Percentiles rank a stretch among this genome's conserved stretches.
Conservation (phyloP, 257 asterid species). For the Nyctanthes arbortristis region DNA sequence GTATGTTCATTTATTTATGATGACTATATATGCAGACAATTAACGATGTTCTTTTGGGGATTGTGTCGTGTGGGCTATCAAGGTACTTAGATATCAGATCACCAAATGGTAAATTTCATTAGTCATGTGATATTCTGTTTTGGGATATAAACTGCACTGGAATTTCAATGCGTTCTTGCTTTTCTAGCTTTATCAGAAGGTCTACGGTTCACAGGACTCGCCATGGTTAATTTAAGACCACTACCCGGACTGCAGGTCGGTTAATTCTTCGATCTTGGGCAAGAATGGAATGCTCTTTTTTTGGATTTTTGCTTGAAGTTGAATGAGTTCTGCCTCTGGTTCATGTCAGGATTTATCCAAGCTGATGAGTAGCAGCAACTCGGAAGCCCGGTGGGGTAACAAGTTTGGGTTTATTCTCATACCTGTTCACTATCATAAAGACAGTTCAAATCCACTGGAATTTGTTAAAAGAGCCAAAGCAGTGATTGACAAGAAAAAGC, state of each 20-base stretch:
- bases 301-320: neutral
- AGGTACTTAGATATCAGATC: constrained; percentile 56
- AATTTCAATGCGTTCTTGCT: neutral
- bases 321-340: neutral
- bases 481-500: constrained; percentile 88
- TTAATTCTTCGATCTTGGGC: neutral
- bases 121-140: no score
- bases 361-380: constrained; percentile 37
- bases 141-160: neutral
- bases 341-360: constrained; percentile 50
- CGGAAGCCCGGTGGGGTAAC: constrained; percentile 63
- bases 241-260: constrained; percentile 68
- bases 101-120: constrained; percentile 44
- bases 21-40: constrained; percentile 78
- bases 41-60: constrained; percentile 78
- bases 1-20: neutral
- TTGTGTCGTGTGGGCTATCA: constrained; percentile 70
- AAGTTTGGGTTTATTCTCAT: constrained; percentile 73
- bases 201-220: constrained; percentile 57
- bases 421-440: constrained; percentile 58
- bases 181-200: constrained; percentile 55
- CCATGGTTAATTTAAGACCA: constrained; percentile 78
- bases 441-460: constrained; percentile 51
- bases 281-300: neutral
- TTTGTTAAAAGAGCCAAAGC: constrained; percentile 71